phyloP scores from a whole-genome alignment of 306 rosid species.

The Rosa chinensis region DNA sequence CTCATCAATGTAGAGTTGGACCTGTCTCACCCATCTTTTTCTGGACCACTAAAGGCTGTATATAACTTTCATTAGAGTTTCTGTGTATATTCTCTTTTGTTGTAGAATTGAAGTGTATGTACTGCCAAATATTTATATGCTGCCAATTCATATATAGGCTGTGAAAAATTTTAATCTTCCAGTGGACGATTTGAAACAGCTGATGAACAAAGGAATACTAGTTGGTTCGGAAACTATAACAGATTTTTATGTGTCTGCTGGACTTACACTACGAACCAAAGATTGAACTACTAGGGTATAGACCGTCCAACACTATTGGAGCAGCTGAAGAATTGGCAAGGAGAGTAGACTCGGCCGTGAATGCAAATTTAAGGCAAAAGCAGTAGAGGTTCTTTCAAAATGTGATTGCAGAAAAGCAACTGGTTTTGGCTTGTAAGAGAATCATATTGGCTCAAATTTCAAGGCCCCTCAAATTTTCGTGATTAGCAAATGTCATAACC shows the following conservation, averaged over 20 bases:
- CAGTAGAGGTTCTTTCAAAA: background rate
- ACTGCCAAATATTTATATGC: background rate
- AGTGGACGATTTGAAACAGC: constrained; percentile 75
- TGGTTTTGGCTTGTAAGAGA: background rate
- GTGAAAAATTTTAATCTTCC: constrained; percentile 90
- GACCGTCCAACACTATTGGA: constrained; percentile 46
- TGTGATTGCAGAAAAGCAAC: background rate
- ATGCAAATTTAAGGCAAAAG: background rate
- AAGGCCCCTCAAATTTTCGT: too few species aligned
- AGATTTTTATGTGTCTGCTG: constrained; percentile 50
- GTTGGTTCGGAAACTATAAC: too few species aligned
- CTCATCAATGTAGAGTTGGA: constrained; percentile 66
- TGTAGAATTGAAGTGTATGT: background rate
- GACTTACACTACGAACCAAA: constrained; percentile 67
- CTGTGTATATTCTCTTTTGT: background rate
- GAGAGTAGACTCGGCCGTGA: constrained; percentile 44
- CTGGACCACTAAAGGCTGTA: constrained; percentile 90
- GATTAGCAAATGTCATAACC: too few species aligned
- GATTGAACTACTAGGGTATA: constrained; percentile 38
- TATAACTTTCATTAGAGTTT: background rate
- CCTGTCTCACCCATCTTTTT: constrained; percentile 84
- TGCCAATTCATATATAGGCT: background rate
- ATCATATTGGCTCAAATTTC: background rate
- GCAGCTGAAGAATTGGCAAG: constrained; percentile 79
- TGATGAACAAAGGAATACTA: constrained; percentile 19